Percentiles rank a stretch among this genome's conserved stretches.
These are phyloP conservation scores for Boletus huronensis DNA, from an alignment of 768 basidiomycete species.

Conservation along the genomic window DNA sequence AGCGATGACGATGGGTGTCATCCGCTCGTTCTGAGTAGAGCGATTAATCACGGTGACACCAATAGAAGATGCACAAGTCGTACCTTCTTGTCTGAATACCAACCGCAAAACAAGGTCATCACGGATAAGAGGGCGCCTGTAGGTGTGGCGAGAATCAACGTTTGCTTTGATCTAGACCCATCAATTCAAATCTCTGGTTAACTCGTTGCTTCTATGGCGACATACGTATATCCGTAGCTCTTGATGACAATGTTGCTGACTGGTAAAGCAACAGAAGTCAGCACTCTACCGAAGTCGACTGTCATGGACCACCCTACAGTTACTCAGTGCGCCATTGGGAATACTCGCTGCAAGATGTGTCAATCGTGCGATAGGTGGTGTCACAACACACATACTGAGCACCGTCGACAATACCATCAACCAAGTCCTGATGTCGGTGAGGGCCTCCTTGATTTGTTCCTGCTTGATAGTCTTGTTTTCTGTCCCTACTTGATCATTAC, in stretches of 20 bases:
- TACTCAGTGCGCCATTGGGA: conserved; percentile 60
- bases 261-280: conserved; percentile 18
- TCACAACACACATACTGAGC: conserved; percentile 42
- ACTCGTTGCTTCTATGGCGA: not conserved
- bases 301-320: conserved; percentile 44
- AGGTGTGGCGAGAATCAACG: conserved; percentile 57
- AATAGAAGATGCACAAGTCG: not conserved
- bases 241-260: conserved; percentile 63
- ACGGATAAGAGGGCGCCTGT: conserved; percentile 47
- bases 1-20: conserved; percentile 57
- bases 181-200: not conserved
- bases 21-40: conserved; percentile 46
- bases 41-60: not conserved
- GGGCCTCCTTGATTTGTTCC: conserved; percentile 54
- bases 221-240: conserved; percentile 62
- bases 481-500: conserved; percentile 63
- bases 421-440: conserved; percentile 59
- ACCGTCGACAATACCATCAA: conserved; percentile 56
- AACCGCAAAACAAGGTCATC: conserved; percentile 53
- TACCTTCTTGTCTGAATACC: conserved; percentile 65
- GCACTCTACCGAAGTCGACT: not conserved
- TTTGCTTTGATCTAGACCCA: conserved; percentile 51
- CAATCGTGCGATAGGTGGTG: not conserved
- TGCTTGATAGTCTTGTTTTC: conserved; percentile 58
- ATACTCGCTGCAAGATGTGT: conserved; percentile 47